Evolutionary conservation across 805 yeast genomes (phyloP).

Genomic region (Zygosaccharomyces bisporus): DNA sequence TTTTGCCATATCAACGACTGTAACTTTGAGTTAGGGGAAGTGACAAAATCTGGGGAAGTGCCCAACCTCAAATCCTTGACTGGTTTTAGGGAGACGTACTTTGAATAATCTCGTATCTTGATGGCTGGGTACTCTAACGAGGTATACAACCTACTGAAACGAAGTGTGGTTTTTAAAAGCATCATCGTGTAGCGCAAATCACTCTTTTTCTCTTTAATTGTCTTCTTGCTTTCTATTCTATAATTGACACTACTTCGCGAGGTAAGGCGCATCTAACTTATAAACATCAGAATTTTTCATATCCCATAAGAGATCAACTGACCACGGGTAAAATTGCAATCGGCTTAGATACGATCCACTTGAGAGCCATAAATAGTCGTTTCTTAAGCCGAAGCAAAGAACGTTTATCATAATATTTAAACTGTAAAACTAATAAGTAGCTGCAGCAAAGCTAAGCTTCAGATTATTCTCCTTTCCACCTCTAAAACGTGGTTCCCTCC

Average conservation of each 20-base stretch:
- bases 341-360: not conserved
- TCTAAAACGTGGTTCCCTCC: slow-evolving; percentile 70
- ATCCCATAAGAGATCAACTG: not conserved
- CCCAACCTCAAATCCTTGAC: slow-evolving; percentile 31
- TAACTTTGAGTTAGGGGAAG: slow-evolving; percentile 56
- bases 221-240: not conserved
- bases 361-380: no score
- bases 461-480: slow-evolving; percentile 2
- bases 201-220: not conserved
- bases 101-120: slow-evolving; percentile 21
- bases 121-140: slow-evolving; percentile 18
- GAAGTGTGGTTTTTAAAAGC: slow-evolving; percentile 1
- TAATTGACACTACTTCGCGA: not conserved
- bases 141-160: slow-evolving; percentile 11
- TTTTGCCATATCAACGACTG: slow-evolving; percentile 65
- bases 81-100: slow-evolving; percentile 33
- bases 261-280: not conserved
- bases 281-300: slow-evolving; percentile 2
- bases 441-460: not conserved
- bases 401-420: slow-evolving; percentile 6
- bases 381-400: not conserved
- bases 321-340: not conserved
- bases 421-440: not conserved
- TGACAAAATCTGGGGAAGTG: slow-evolving; percentile 49
- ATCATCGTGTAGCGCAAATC: not conserved